These are phyloP conservation scores for Geranium incanum DNA, from an alignment of 441 rosid species.

Conservation along the genomic window DNA sequence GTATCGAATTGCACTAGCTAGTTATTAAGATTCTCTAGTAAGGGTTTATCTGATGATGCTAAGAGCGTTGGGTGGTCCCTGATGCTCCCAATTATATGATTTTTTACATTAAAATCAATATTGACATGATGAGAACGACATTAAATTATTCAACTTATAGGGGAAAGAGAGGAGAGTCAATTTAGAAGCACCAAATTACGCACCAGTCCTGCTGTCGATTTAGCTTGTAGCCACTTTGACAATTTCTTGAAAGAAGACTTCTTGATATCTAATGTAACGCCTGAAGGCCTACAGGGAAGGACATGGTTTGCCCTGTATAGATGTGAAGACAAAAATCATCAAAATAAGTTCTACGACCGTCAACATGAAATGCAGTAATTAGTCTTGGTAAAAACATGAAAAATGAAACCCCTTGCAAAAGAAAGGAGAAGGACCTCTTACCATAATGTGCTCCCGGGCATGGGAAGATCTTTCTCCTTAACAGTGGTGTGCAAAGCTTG, in stretches of 20 bases:
- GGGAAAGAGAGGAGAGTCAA: neutral
- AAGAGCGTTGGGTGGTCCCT: neutral
- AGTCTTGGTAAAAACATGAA: neutral
- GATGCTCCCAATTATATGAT: neutral
- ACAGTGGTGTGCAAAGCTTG: slow-evolving; percentile 83
- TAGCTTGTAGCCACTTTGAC: slow-evolving; percentile 88
- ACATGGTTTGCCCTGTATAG: slow-evolving; percentile 75
- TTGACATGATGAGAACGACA: neutral
- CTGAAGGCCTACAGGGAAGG: slow-evolving; percentile 80
- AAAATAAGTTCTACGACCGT: neutral
- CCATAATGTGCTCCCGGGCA: slow-evolving; percentile 97
- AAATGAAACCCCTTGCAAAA: neutral
- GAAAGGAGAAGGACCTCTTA: slow-evolving; percentile 24
- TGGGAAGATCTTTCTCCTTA: slow-evolving; percentile 84
- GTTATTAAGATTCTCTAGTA: neutral
- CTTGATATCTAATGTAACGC: slow-evolving; percentile 67
- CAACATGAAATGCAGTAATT: neutral
- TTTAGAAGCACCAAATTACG: slow-evolving; percentile 20
- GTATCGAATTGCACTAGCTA: neutral
- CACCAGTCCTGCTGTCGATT: slow-evolving; percentile 75
- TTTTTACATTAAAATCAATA: neutral
- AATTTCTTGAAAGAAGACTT: slow-evolving; percentile 89
- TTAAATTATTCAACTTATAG: neutral
- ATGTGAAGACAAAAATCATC: neutral
- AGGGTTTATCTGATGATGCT: neutral